Base-by-base conservation (phyloP, 1,284 basidiomycete species). In the Ustilago loliicola region DNA sequence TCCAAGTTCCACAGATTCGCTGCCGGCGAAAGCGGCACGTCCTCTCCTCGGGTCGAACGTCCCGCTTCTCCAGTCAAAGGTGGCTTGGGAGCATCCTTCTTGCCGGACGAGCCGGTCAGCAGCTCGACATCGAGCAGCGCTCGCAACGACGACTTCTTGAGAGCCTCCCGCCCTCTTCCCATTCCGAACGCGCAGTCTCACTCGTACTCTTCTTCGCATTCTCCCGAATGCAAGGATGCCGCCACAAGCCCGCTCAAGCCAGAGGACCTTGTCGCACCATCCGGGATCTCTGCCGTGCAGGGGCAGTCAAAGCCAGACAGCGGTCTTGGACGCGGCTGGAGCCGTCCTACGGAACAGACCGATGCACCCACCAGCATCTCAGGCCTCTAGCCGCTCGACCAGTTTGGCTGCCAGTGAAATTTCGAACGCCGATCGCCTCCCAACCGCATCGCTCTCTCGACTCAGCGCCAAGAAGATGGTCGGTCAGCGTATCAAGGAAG, bases 381-480 rank as follows among this genome's bases (percentile, higher is more conserved):
- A 68, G 29, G 34, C 54, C 19, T 23, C 61, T 3, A 70, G 56
- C 55, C 64, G 60, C 36, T 50, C 68, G 25, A 68, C 53, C 23
- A 65, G 63, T 57, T 50, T 61, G n/a, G 53, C 69, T 15, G 55
- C 52, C 23, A 72, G 50, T 57, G 70, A 67, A 13, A 40, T 65
- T 19, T 40, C 64, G n/a, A 48, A 36, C 13, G 61, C 65, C 11
- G 80, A 81, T 32, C 73, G 72, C 57, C 30, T 67, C 9, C 81
- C 82, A 3, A 82, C 80, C 3, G 76, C 79, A 11, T 77, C 76
- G 19, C 60, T 83, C 29, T 78, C 81, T 19, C 68, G 82, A 29
- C 77, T 83, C 25, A 72, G 77, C 57, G 80, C 77, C 25, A 70
- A 80, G 48, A 74, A 72, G 52, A 80, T 81, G 81, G 82, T 83